These are phyloP conservation scores for Trichophyton rubrum DNA, from an alignment of 2,329 filamentous ascomycete genomes.

Conservation along the genomic window DNA sequence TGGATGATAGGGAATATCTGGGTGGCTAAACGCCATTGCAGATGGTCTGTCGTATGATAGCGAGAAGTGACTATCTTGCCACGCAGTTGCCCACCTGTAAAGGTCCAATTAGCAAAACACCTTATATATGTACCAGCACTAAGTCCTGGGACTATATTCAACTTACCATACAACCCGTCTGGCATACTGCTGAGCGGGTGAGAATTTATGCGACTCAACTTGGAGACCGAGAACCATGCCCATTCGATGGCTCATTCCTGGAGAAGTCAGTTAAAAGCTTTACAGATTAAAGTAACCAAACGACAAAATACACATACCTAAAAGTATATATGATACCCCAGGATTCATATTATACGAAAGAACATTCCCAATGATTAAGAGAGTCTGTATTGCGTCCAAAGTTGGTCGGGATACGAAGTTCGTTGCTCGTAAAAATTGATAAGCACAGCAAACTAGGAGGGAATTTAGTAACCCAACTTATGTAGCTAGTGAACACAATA, in stretches of 20 bases:
- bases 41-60: constrained; percentile 50
- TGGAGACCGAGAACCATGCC: constrained; percentile 50
- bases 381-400: constrained; percentile 49
- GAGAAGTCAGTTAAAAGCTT: constrained; percentile 4
- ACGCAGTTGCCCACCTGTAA: constrained; percentile 48
- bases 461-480: background rate
- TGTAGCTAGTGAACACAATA: background rate
- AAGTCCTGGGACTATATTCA: background rate
- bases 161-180: constrained; percentile 34
- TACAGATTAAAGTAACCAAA: background rate
- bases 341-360: constrained; percentile 53
- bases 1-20: constrained; percentile 38
- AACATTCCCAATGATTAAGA: constrained; percentile 50
- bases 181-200: constrained; percentile 36
- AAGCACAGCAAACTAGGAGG: constrained; percentile 46
- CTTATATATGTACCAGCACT: background rate
- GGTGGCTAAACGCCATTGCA: constrained; percentile 42
- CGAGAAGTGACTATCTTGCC: constrained; percentile 53
- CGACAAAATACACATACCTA: constrained; percentile 28
- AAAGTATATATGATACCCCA: constrained; percentile 49
- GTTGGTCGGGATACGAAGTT: constrained; percentile 52
- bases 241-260: constrained; percentile 47
- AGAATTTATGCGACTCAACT: constrained; percentile 43
- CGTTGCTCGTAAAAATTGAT: constrained; percentile 51
- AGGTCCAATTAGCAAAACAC: background rate